A percentile compares a stretch with the other conserved stretches of the same genome.
These are phyloP conservation scores for Cylindrotheca fusiformis DNA, from an alignment of 108 stramenopile genomes.

Conservation along the genomic window DNA sequence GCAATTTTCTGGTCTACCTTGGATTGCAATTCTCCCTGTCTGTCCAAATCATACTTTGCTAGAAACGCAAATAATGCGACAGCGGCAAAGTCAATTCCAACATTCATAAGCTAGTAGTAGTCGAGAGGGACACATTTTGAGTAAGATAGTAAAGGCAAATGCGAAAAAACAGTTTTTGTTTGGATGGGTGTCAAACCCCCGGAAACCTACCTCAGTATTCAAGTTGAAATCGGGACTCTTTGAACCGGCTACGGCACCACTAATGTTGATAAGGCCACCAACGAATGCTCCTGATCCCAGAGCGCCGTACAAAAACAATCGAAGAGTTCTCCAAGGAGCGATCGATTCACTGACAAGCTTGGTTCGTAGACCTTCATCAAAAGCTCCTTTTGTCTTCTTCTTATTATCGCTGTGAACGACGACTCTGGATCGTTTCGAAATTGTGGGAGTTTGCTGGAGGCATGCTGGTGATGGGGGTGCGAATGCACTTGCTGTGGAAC, in stretches of 20 bases:
- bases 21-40: conserved; percentile 50
- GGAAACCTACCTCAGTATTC: conserved; percentile 52
- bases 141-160: background rate
- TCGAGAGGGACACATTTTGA: background rate
- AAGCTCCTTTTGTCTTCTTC: conserved; percentile 29
- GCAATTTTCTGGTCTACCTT: conserved; percentile 66
- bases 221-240: conserved; percentile 66
- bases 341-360: conserved; percentile 75
- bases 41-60: conserved; percentile 63
- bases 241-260: conserved; percentile 57
- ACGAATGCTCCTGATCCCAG: conserved; percentile 69
- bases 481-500: no score
- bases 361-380: conserved; percentile 34
- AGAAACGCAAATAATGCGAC: conserved; percentile 60
- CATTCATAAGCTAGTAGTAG: conserved; percentile 43
- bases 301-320: conserved; percentile 67
- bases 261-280: conserved; percentile 67
- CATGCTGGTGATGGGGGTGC: no score
- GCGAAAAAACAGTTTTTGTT: background rate
- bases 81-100: conserved; percentile 86
- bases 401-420: background rate
- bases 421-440: no score
- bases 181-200: background rate
- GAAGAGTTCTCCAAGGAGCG: conserved; percentile 79
- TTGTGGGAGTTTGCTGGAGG: no score